These are phyloP conservation scores for Asclepias syriaca DNA, from an alignment of 257 asterid species.

Conservation along the genomic window DNA sequence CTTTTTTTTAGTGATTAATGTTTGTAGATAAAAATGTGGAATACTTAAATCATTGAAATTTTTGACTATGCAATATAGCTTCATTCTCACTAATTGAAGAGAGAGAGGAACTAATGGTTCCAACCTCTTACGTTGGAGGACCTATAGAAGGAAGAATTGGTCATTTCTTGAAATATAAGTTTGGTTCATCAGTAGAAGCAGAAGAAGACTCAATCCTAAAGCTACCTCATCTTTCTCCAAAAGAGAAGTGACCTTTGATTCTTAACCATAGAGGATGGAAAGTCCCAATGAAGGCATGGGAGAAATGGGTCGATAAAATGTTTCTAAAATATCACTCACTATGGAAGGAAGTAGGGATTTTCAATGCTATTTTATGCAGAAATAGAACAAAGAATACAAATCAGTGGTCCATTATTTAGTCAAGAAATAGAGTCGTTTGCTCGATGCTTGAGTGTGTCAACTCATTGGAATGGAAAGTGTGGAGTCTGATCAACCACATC, in stretches of 20 bases:
- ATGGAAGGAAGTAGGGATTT: constrained; percentile 33
- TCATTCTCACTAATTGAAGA: constrained; percentile 7
- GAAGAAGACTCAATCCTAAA: constrained; percentile 20
- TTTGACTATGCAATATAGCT: neutral
- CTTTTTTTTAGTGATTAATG: too few species aligned
- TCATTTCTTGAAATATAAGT: constrained; percentile 25
- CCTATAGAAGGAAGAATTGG: constrained; percentile 17
- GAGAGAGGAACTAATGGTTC: constrained; percentile 30
- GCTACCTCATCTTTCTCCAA: constrained; percentile 24
- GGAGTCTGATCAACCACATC: too few species aligned
- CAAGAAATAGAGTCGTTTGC: constrained; percentile 22
- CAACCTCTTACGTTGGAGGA: constrained; percentile 24
- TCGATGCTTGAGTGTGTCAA: too few species aligned
- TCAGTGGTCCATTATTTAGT: neutral
- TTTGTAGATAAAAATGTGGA: too few species aligned
- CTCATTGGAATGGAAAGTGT: too few species aligned
- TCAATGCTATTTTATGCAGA: constrained; percentile 28
- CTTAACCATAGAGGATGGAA: constrained; percentile 31
- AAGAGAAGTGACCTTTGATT: constrained; percentile 26
- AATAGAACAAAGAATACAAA: constrained; percentile 17
- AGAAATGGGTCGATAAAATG: constrained; percentile 29
- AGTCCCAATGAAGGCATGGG: constrained; percentile 20
- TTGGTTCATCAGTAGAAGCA: constrained; percentile 3
- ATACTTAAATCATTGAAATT: too few species aligned
- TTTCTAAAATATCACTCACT: constrained; percentile 7